Evolutionary conservation across 805 yeast genomes (phyloP), one percentile per base, ranked within the genome.

Genomic region (Saccharomycopsis sp.): DNA sequence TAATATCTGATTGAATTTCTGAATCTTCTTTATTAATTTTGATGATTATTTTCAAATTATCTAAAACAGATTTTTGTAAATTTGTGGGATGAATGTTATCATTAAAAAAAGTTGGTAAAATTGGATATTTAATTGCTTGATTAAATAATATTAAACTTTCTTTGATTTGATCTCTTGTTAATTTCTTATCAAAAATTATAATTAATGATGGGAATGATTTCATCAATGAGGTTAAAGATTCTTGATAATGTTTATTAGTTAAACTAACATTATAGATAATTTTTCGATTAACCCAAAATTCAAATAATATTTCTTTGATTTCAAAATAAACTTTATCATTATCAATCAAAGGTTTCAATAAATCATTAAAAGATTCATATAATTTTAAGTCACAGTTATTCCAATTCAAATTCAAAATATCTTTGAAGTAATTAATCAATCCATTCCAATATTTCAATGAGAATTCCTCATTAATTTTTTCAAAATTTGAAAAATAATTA

Each of bases 81-180:
- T 67, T 64, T 0, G 96, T 72, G 39, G 76, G 73, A 19, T 69
- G 71, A 15, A 58, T 52, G 31, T 64, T 61, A 53, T 86, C 95
- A 3, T 61, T 55, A 26, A 64, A 64, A 47, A 64, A 66, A 23
- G 65, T 73, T 6, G 86, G 81, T 28, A 85, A 62, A 10, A 81
- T 67, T 1, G 94, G 94, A 55, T 81, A 86, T 31, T 83, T 62
- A 1, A 82, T 73, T 42, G 86, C 74, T 13, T 76, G 65, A 50
- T 73, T 74, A 52, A 89, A 67, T 4, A 77, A 59, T n/a, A 61
- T 61, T 28, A 85, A 56, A n/a, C 81, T 63, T 18, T 56, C 61
- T 32, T 64, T 70, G n/a, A 75, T 62, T 39, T 57, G 51, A 5
- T 51, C 57, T 55, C 66, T 18, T 48, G 51, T 17, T 61, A 60